Evolutionary conservation across 306 rosid genomes (phyloP).

Genomic region (Ammopiptanthus mongolicus): DNA sequence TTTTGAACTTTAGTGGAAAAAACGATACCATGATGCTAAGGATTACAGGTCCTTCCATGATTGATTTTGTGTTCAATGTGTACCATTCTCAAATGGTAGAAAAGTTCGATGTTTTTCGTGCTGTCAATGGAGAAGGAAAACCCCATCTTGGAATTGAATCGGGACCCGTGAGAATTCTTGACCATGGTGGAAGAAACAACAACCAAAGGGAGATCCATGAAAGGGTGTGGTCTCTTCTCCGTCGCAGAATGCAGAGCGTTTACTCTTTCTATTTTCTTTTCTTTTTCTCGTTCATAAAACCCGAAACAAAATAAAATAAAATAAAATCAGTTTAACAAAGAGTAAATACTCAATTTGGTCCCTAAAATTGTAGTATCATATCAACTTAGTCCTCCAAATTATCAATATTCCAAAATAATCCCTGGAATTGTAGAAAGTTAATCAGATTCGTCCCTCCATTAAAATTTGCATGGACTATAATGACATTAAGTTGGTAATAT

Average conservation of each 20-base stretch:
- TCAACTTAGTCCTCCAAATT: too few relatives aligned
- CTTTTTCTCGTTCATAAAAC: too few relatives aligned
- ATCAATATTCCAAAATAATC: too few relatives aligned
- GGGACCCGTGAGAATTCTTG: background rate
- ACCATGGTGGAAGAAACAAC: background rate
- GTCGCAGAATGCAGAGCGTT: background rate
- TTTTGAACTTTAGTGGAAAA: background rate
- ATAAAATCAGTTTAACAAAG: too few relatives aligned
- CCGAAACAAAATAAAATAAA: too few relatives aligned
- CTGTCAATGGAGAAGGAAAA: background rate
- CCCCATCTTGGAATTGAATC: background rate
- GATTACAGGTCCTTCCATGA: background rate
- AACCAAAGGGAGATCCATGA: background rate
- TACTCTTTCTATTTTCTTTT: too few relatives aligned
- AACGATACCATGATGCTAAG: background rate
- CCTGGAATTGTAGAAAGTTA: too few relatives aligned
- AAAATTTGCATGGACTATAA: too few relatives aligned
- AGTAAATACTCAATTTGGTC: too few relatives aligned
- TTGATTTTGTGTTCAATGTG: background rate
- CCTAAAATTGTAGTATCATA: too few relatives aligned
- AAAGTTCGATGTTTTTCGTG: background rate
- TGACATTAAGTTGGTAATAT: too few relatives aligned
- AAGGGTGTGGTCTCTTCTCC: background rate
- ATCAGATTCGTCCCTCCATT: too few relatives aligned
- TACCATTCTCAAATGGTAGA: background rate